Percentiles rank a stretch among this genome's conserved stretches.
Evolutionary conservation across 768 basidiomycete genomes (phyloP).

Genomic region (Boletus tomentosulus): DNA sequence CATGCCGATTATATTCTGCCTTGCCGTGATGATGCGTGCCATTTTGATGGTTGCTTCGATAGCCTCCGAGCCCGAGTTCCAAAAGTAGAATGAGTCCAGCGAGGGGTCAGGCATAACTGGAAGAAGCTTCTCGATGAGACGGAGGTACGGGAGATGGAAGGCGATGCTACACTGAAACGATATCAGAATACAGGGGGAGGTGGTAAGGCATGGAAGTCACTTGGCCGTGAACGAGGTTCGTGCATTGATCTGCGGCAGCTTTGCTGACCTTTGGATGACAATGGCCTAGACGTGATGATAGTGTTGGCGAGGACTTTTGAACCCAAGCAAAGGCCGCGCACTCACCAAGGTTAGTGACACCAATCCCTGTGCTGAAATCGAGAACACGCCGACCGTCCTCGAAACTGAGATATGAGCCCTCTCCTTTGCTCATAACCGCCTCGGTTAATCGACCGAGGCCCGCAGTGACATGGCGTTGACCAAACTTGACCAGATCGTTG

Average conservation of each 20-base stretch:
- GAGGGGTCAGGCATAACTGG: conserved; percentile 89
- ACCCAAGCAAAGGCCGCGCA: neutral
- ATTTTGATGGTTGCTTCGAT: conserved; percentile 89
- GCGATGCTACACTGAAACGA: conserved; percentile 80
- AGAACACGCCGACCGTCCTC: conserved; percentile 70
- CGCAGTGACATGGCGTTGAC: conserved; percentile 42
- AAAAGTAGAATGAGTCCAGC: conserved; percentile 94
- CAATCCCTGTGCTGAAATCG: conserved; percentile 87
- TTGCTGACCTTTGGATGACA: conserved; percentile 83
- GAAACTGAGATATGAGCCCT: conserved; percentile 70
- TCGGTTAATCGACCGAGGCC: conserved; percentile 41
- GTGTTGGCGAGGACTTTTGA: neutral
- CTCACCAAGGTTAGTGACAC: conserved; percentile 79
- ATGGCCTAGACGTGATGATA: conserved; percentile 52
- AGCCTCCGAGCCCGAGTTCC: conserved; percentile 95
- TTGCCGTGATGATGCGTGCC: conserved; percentile 70
- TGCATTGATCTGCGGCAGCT: conserved; percentile 86
- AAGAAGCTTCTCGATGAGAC: conserved; percentile 79
- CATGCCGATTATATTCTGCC: conserved; percentile 88
- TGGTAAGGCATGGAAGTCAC: conserved; percentile 32
- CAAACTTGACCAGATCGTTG: conserved; percentile 31
- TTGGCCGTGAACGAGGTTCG: conserved; percentile 74
- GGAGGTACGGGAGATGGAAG: conserved; percentile 80
- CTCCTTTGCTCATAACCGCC: conserved; percentile 61
- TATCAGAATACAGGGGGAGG: neutral